phyloP scores from a whole-genome alignment of 129 eudicot species.

The Arctium lappa region DNA sequence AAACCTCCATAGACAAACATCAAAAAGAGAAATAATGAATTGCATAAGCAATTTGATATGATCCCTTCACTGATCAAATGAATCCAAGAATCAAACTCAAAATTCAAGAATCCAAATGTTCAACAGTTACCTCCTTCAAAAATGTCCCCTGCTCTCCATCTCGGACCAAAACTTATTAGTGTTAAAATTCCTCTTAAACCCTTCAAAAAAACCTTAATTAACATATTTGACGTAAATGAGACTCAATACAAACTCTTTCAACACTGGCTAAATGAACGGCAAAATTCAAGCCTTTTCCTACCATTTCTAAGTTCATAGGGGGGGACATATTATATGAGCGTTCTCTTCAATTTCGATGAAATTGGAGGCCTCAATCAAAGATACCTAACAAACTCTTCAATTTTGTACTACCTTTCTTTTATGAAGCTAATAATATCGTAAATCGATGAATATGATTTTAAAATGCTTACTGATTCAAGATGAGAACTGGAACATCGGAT shows the following conservation, averaged over 20 bases:
- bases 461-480: too few relatives aligned
- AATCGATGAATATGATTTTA: background rate
- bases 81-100: background rate
- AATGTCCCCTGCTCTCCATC: background rate
- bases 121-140: background rate
- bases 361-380: background rate
- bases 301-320: background rate
- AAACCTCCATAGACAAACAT: constrained; percentile 20
- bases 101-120: background rate
- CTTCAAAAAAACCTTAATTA: background rate
- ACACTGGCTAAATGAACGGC: background rate
- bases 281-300: background rate
- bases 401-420: background rate
- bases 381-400: background rate
- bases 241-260: background rate
- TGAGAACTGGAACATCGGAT: too few relatives aligned
- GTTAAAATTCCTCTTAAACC: background rate
- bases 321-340: background rate
- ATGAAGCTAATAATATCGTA: background rate
- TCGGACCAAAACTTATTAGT: background rate
- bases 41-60: background rate
- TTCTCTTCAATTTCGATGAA: background rate
- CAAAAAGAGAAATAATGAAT: constrained; percentile 3
- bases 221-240: background rate
- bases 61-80: background rate